Percentiles rank a stretch among this genome's conserved stretches.
phyloP scores from a whole-genome alignment of 139 green algal species.

The Coelastrella sp. region DNA sequence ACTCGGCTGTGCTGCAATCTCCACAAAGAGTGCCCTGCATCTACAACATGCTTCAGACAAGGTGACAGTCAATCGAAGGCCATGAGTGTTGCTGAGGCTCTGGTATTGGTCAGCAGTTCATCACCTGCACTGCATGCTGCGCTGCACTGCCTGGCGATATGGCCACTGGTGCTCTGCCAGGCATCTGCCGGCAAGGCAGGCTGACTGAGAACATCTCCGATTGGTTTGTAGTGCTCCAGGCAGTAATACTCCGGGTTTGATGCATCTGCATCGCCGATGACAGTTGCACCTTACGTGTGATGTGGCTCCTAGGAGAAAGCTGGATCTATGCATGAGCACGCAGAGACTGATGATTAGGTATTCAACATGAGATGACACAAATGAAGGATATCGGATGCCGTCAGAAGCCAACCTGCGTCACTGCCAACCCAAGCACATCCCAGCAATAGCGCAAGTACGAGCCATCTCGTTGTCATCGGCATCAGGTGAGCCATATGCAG shows the following conservation, averaged over 20 bases:
- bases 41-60: no score
- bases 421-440: no score
- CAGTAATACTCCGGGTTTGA: constrained; percentile 8
- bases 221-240: constrained; percentile 23
- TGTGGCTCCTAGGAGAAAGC: not conserved
- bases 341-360: no score
- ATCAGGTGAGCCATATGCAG: no score
- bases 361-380: not conserved
- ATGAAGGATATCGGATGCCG: not conserved
- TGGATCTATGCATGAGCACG: not conserved
- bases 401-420: not conserved
- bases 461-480: no score
- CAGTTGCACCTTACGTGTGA: not conserved
- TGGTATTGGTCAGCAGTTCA: no score
- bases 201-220: not conserved
- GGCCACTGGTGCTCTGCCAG: not conserved
- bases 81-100: not conserved
- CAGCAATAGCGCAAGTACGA: no score
- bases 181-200: not conserved
- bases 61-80: no score
- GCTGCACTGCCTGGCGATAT: constrained; percentile 14
- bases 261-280: not conserved
- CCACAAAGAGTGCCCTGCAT: no score
- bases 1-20: no score
- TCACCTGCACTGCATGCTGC: constrained; percentile 10